Base-by-base conservation (phyloP, 139 green algal species). In the Auxenochlorella pyrenoidosa region DNA sequence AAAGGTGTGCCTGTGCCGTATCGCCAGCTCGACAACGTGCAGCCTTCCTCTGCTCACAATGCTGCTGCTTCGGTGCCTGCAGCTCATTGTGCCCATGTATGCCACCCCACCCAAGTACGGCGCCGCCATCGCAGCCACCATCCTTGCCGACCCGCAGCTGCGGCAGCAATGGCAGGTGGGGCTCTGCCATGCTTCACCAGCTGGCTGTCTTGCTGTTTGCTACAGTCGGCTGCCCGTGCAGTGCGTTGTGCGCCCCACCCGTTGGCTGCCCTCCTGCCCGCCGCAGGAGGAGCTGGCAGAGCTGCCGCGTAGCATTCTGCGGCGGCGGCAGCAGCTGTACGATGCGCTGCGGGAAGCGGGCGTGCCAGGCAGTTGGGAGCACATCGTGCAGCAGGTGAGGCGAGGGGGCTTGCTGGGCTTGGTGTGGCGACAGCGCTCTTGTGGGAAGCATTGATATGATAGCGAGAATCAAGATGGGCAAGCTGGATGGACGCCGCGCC, bases 131-230 rank as follows among this genome's bases (percentile, higher is more conserved):
- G 97, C 95, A 30, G 92, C 96, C 3, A 92, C 96, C 88, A 95
- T 98, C 32, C 91, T 98, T 10, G 90, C 90, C 59, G 90, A 96
- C 66, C 70, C 85, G 40, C 91, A 92, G 76, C 89, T 98, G 84
- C 98, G 97, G 86, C 90, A 95, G 59, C 92, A 96, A 87, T 99
- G 97, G 97, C 96, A 97, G 88, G 89, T 80, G 22, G 96, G 99
- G 93, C 98, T 99, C 95, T 83, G 92, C 86, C 5, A 41, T 36
- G 65, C 65, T 72, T 15, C 66, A 24, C 28, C 66, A 18, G 32
- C 32, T 40, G 66, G 3, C 66, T 24, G 21, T 22, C 21, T 43
- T 75, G 68, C 16, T 75, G 13, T 13, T 13, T 5, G 5, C 16
- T 73, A 1, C 32, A 16, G 18, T 43, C 38, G 21, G 34, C 8